Evolutionary conservation across 1,139 yeast genomes (phyloP).

Genomic region (Diutina rugosa): DNA sequence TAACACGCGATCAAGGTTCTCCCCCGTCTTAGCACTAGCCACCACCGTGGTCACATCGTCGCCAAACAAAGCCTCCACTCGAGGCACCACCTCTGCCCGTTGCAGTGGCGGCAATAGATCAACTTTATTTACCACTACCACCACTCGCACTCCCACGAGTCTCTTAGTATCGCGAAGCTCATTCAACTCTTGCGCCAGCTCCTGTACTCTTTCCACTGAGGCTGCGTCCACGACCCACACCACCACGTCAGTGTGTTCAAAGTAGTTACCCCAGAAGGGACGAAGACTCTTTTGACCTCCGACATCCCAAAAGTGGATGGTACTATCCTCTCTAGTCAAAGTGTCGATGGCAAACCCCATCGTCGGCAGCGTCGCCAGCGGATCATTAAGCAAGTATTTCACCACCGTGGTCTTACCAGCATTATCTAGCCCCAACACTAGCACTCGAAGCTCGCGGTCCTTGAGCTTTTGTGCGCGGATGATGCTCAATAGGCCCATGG

Average conservation of each 20-base stretch:
- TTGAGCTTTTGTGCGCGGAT: conserved; percentile 73
- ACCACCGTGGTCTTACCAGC: conserved; percentile 82
- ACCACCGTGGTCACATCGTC: background rate
- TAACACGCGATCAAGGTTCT: background rate
- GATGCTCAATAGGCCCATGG: conserved; percentile 76
- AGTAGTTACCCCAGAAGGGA: conserved; percentile 84
- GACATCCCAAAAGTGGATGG: conserved; percentile 61
- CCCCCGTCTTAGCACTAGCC: background rate
- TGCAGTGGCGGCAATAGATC: conserved; percentile 23
- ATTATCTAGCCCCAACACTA: conserved; percentile 77
- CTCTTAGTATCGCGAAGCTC: conserved; percentile 56
- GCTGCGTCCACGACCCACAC: conserved; percentile 88
- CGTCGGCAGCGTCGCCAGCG: conserved; percentile 30
- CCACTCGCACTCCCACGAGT: conserved; percentile 50
- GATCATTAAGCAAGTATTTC: conserved; percentile 40
- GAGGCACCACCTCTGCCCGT: conserved; percentile 5
- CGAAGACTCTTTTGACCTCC: conserved; percentile 78
- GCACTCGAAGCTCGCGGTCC: conserved; percentile 63
- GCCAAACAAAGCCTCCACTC: background rate
- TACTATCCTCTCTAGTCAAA: conserved; percentile 15
- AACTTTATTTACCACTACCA: conserved; percentile 44
- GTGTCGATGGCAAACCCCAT: conserved; percentile 42
- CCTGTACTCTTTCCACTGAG: conserved; percentile 47
- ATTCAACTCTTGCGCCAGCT: conserved; percentile 51
- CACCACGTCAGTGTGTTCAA: conserved; percentile 70